Conservation (phyloP, 768 basidiomycete species). For the Coprinopsis marcescibilis region DNA sequence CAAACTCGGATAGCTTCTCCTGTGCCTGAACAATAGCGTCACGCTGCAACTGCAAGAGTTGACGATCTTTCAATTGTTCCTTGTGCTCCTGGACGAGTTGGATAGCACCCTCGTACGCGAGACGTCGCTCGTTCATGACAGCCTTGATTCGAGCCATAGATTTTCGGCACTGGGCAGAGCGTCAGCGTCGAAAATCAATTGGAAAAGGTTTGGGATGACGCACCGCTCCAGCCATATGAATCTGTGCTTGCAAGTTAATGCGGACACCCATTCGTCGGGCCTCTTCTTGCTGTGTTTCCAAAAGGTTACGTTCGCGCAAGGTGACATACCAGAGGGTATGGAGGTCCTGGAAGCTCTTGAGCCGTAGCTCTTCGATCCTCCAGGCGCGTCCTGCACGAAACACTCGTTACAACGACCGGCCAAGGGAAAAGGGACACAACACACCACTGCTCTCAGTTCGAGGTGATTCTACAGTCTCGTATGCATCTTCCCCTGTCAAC, state of each 20-base stretch:
- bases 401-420: slow-evolving; percentile 2
- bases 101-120: slow-evolving; percentile 73
- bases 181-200: slow-evolving; percentile 2
- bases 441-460: slow-evolving; percentile 23
- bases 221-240: slow-evolving; percentile 40
- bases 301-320: slow-evolving; percentile 81
- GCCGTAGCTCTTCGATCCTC: slow-evolving; percentile 78
- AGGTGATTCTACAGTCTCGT: slow-evolving; percentile 42
- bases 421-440: slow-evolving; percentile 9
- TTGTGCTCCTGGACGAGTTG: slow-evolving; percentile 32
- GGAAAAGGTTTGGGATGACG: slow-evolving; percentile 14
- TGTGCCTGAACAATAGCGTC: slow-evolving; percentile 5
- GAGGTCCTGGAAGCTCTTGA: slow-evolving; percentile 89
- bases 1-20: slow-evolving; percentile 1
- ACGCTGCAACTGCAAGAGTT: slow-evolving; percentile 12
- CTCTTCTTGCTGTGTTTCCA: slow-evolving; percentile 85
- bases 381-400: slow-evolving; percentile 72
- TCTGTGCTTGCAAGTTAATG: slow-evolving; percentile 26
- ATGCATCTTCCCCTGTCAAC: slow-evolving; percentile 39
- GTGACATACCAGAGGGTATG: slow-evolving; percentile 95
- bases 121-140: slow-evolving; percentile 83
- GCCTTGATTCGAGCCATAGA: slow-evolving; percentile 96
- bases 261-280: slow-evolving; percentile 53
- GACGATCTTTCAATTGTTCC: slow-evolving; percentile 20
- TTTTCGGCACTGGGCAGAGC: slow-evolving; percentile 67